Conservation (phyloP, 1,139 yeast species). For the Hyphopichia buzzinii region DNA sequence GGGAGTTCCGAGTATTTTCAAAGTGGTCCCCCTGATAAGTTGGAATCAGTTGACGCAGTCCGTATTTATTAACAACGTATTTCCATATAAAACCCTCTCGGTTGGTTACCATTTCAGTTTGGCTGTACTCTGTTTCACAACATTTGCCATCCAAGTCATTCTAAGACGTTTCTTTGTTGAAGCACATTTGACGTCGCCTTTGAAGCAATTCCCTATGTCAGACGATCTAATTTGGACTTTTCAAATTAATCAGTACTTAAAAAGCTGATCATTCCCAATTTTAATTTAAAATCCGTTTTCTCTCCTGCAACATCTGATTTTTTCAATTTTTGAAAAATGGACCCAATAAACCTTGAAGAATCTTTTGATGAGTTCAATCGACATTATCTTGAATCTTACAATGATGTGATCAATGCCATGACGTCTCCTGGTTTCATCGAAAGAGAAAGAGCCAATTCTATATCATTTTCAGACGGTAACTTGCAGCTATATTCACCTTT, state of each 20-base stretch:
- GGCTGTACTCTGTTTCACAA: slow-evolving; percentile 1
- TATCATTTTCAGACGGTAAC: slow-evolving; percentile 5
- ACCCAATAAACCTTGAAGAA: slow-evolving; percentile 13
- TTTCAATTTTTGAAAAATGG: not conserved
- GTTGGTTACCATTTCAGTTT: not conserved
- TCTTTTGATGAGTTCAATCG: slow-evolving; percentile 21
- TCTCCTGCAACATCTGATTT: not conserved
- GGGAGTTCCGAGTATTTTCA: no score
- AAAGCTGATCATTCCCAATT: not conserved
- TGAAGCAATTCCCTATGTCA: not conserved
- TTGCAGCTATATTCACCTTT: slow-evolving; percentile 19
- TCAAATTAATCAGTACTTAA: not conserved
- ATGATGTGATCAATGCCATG: slow-evolving; percentile 4
- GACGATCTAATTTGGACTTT: not conserved
- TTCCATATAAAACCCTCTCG: no score
- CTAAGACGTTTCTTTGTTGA: not conserved
- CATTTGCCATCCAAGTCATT: not conserved
- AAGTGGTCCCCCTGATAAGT: no score
- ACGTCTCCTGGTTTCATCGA: not conserved
- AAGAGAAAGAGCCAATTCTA: slow-evolving; percentile 4
- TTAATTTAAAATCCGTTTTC: not conserved
- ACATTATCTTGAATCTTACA: slow-evolving; percentile 8
- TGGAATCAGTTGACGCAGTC: no score
- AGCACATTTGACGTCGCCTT: not conserved
- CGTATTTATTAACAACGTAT: no score